phyloP scores from a whole-genome alignment of 139 green algal genomes.

The Haematococcus lacustris region DNA sequence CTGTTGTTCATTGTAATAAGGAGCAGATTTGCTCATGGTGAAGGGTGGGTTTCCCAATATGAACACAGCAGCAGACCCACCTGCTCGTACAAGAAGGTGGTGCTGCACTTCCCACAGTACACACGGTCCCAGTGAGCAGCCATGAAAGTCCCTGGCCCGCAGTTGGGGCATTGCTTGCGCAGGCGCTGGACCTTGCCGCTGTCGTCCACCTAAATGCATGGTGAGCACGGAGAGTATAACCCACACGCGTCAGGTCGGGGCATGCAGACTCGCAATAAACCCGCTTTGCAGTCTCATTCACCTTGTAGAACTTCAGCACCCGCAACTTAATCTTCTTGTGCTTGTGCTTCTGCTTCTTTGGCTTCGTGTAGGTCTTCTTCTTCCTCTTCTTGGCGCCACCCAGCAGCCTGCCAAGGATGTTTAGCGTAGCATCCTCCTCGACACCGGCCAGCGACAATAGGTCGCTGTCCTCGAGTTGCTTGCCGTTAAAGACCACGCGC shows the following conservation, averaged over 20 bases:
- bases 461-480: conserved; percentile 66
- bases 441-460: conserved; percentile 67
- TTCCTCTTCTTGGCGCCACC: conserved; percentile 99
- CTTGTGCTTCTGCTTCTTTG: conserved; percentile 99
- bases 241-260: too few species aligned
- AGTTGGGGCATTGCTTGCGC: conserved; percentile 92
- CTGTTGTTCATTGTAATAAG: background rate
- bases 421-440: conserved; percentile 71
- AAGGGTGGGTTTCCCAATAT: background rate
- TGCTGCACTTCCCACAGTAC: conserved; percentile 93
- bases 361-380: conserved; percentile 99
- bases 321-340: conserved; percentile 97
- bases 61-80: conserved; percentile 8
- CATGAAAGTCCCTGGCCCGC: conserved; percentile 97
- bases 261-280: background rate
- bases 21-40: background rate
- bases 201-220: conserved; percentile 96
- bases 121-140: conserved; percentile 94
- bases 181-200: conserved; percentile 93
- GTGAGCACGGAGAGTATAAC: conserved; percentile 4
- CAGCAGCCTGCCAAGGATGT: conserved; percentile 79
- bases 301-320: conserved; percentile 77
- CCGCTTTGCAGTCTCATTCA: too few species aligned
- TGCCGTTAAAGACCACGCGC: conserved; percentile 73
- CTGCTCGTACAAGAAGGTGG: conserved; percentile 52